Conservation (phyloP, 495 filamentous ascomycete species). For the Cetradonia linearis region DNA sequence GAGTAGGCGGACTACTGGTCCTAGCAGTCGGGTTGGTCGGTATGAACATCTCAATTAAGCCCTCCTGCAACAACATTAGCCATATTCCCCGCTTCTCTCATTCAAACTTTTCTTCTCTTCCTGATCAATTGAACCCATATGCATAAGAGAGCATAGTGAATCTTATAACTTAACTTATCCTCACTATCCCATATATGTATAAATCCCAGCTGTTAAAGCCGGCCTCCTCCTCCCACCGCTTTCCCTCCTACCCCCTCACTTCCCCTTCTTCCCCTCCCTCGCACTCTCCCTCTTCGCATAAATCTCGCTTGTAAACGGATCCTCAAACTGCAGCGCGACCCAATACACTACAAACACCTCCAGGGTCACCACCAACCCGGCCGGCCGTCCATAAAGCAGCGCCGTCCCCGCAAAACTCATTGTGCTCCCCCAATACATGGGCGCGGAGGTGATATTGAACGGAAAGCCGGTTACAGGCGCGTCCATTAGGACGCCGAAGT, state of each 20-base stretch:
- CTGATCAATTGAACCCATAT: no score
- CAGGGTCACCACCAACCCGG: slow-evolving; percentile 66
- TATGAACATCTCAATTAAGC: no score
- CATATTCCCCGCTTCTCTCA: no score
- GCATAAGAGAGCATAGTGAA: no score
- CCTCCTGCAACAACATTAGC: no score
- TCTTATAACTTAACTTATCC: no score
- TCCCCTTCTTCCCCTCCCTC: slow-evolving; percentile 39
- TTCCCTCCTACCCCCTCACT: slow-evolving; percentile 12
- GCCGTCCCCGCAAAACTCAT: slow-evolving; percentile 86
- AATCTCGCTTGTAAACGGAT: slow-evolving; percentile 93
- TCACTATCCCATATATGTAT: background rate
- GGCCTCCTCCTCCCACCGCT: background rate
- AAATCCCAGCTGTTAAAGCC: background rate
- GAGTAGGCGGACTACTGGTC: no score
- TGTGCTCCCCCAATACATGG: slow-evolving; percentile 95
- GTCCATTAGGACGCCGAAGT: slow-evolving; percentile 98
- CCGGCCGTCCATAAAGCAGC: slow-evolving; percentile 80
- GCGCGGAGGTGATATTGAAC: slow-evolving; percentile 83
- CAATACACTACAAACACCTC: slow-evolving; percentile 71
- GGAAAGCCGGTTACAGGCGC: slow-evolving; percentile 85
- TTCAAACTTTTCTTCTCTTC: no score
- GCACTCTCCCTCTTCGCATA: slow-evolving; percentile 73
- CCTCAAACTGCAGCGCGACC: slow-evolving; percentile 80
- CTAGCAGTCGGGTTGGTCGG: no score